These are phyloP conservation scores for Pseudoscleropodium purum DNA, from an alignment of 225 moss, liverwort and hornwort genomes.

Conservation along the genomic window DNA sequence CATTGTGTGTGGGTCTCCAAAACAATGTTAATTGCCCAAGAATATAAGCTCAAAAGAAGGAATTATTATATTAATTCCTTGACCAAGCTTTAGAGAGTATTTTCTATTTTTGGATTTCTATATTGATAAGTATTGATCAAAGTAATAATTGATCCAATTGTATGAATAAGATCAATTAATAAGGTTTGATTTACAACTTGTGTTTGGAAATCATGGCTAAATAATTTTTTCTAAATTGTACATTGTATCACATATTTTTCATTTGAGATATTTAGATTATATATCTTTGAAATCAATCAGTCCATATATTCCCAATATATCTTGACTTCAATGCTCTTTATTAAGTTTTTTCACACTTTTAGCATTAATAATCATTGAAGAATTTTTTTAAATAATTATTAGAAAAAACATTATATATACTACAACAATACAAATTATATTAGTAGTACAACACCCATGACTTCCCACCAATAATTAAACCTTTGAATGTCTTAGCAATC, in stretches of 20 bases:
- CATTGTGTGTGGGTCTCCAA: background rate
- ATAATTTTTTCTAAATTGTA: background rate
- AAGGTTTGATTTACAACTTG: background rate
- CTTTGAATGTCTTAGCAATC: rapidly evolving
- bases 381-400: background rate
- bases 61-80: background rate
- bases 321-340: background rate
- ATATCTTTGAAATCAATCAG: background rate
- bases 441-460: background rate
- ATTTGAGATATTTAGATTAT: background rate
- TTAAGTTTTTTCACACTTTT: background rate
- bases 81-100: background rate
- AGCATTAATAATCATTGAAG: background rate
- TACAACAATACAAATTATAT: background rate
- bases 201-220: background rate
- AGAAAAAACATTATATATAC: background rate
- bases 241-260: background rate
- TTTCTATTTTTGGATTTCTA: background rate
- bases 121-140: background rate
- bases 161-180: background rate
- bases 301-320: background rate
- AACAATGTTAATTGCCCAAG: background rate
- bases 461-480: background rate
- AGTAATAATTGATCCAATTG: rapidly evolving
- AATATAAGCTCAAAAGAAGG: background rate